Conservation (phyloP, 352 stramenopile genomes). For the Pythium diclinum region DNA sequence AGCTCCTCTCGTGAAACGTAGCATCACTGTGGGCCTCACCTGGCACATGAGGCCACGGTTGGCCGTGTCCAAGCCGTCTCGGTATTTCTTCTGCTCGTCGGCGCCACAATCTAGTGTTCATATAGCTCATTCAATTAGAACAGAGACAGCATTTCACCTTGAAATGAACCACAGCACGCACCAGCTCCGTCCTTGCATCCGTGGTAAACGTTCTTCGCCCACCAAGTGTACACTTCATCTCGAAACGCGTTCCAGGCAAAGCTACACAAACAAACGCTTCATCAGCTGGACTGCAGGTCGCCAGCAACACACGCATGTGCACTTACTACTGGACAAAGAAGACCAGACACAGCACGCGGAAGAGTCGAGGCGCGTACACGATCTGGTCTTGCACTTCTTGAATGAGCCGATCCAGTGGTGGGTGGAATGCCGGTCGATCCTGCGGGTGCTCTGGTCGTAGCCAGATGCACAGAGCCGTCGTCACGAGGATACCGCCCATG, state of each 20-base stretch:
- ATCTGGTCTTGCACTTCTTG: conserved; percentile 63
- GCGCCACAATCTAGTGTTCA: conserved; percentile 34
- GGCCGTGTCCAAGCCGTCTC: conserved; percentile 52
- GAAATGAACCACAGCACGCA: conserved; percentile 2
- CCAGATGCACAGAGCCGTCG: conserved; percentile 50
- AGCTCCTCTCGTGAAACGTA: not conserved
- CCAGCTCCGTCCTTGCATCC: conserved; percentile 51
- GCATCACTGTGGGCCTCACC: conserved; percentile 20
- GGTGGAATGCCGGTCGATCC: conserved; percentile 47
- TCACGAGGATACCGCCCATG: conserved; percentile 47
- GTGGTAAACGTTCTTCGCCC: conserved; percentile 61
- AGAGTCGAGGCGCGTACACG: conserved; percentile 55
- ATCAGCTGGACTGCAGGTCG: not conserved
- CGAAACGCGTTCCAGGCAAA: conserved; percentile 76
- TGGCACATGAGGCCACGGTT: conserved; percentile 56
- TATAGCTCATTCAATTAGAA: not conserved
- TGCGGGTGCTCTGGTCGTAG: conserved; percentile 62
- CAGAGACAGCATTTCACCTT: not conserved
- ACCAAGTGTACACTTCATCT: conserved; percentile 74
- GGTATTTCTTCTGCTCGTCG: conserved; percentile 37
- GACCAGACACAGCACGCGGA: conserved; percentile 65
- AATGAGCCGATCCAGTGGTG: conserved; percentile 48
- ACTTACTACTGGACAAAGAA: conserved; percentile 68
- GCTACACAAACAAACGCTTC: conserved; percentile 16
- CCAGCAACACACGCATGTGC: not conserved